Base-by-base conservation (phyloP, 2,329 filamentous ascomycete genomes). In the Cladophialophora chaetospira region DNA sequence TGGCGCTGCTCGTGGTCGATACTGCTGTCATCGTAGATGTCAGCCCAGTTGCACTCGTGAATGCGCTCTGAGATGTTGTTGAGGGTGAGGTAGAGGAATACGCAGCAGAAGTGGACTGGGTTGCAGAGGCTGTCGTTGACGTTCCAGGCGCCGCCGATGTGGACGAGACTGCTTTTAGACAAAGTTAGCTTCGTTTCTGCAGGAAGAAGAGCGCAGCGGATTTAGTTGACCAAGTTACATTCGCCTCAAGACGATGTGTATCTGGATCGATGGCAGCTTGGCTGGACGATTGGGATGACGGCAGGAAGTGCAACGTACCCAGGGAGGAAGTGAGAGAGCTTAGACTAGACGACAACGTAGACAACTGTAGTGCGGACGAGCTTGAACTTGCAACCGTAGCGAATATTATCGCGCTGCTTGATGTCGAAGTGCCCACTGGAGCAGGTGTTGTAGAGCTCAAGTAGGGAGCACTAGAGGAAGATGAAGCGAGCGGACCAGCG, bases 21-120 rank as follows among this genome's bases (percentile, higher is more conserved):
- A 21, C 47, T 51, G 23, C 42, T 8, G 19, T 5, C 9, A 23
- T 36, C 23, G 49, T 53, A 4, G 49, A 44, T 10, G 49, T 53
- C 49, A 53, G 40, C 8, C 38, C 49, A 29, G 28, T 15, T 15
- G 31, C 28, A 19, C 25, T 53, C 36, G 54, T 53, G 5, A 35
- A 19, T 15, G 42, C 26, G 15, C 40, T 26, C 9, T 15, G 21
- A 31, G 25, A 50, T 6, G 42, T 53, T 17, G 36, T 48, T 43
- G 48, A 4, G n/a, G 15, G 9, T 13, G 48, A 50, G 36, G 47
- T 28, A 49, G 31, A 25, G 21, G 35, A 50, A 28, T 13, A 44
- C n/a, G 26, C 28, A 5, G 47, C 19, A n/a, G 35, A 42, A 19
- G 48, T 29, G 15, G 15, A 11, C 17, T 17, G 23, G 26, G 25